Percentiles rank a stretch among this genome's conserved stretches.
phyloP scores from a whole-genome alignment of 257 asterid species.

The Nicotiana benthamiana region DNA sequence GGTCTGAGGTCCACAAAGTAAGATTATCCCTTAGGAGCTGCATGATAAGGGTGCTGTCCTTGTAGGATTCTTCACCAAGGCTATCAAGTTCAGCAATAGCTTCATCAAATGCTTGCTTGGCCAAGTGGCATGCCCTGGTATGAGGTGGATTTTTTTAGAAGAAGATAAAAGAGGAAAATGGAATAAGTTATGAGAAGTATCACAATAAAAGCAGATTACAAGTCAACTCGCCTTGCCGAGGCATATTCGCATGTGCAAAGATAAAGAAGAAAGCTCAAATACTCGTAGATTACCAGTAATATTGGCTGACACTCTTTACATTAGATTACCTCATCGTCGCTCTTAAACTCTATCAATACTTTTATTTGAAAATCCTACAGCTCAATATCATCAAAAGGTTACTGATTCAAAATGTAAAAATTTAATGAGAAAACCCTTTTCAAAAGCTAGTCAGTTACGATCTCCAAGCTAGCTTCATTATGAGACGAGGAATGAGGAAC shows the following conservation, averaged over 20 bases:
- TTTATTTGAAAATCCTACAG: neutral
- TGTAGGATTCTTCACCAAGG: slow-evolving; percentile 63
- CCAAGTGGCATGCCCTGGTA: slow-evolving; percentile 73
- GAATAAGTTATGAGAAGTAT: neutral
- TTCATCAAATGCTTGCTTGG: slow-evolving; percentile 54
- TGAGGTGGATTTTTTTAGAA: neutral
- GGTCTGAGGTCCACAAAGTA: slow-evolving; percentile 66
- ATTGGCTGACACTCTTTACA: neutral
- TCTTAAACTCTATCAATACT: neutral
- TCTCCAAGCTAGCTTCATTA: neutral
- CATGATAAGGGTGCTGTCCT: slow-evolving; percentile 77
- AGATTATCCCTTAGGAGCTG: slow-evolving; percentile 75
- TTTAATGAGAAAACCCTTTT: neutral
- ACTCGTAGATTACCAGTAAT: neutral
- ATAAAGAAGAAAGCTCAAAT: neutral
- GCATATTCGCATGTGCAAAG: neutral
- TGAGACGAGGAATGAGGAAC: neutral
- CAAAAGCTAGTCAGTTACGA: neutral
- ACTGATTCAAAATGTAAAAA: neutral
- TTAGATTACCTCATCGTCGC: neutral
- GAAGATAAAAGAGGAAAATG: neutral
- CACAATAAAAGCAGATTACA: neutral
- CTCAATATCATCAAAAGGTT: neutral
- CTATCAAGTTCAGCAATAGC: slow-evolving; percentile 75
- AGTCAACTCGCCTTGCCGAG: neutral